Conservation (phyloP, 1,284 basidiomycete species). For the Sporisorium iseilematis-ciliati region DNA sequence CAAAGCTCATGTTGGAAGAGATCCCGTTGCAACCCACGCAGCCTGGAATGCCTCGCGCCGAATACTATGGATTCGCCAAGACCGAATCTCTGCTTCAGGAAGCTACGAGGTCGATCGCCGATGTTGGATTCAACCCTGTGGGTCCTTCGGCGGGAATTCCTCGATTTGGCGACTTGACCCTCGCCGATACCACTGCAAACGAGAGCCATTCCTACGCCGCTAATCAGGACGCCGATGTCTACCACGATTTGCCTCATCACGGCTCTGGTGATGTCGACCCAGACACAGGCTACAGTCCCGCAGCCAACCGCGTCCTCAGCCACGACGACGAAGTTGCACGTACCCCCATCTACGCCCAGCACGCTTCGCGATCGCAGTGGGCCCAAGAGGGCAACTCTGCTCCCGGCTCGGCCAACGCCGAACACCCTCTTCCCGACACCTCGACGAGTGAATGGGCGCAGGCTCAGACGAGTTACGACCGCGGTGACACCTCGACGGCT, state of each 20-base stretch:
- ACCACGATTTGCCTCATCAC: slow-evolving; percentile 24
- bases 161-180: slow-evolving; percentile 35
- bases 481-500: slow-evolving; percentile 16
- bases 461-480: slow-evolving; percentile 23
- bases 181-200: slow-evolving; percentile 35
- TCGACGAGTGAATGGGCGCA: slow-evolving; percentile 45
- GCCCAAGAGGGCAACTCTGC: slow-evolving; percentile 21
- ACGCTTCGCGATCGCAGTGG: slow-evolving; percentile 46
- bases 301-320: slow-evolving; percentile 13
- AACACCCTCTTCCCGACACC: slow-evolving; percentile 15
- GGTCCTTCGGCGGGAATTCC: slow-evolving; percentile 45
- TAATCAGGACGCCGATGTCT: slow-evolving; percentile 9
- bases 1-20: slow-evolving; percentile 83
- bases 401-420: neutral
- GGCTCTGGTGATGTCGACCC: slow-evolving; percentile 12
- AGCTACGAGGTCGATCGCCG: slow-evolving; percentile 57
- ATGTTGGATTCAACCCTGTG: slow-evolving; percentile 57
- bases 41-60: slow-evolving; percentile 81
- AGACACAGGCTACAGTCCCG: slow-evolving; percentile 40
- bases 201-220: slow-evolving; percentile 26
- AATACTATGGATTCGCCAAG: slow-evolving; percentile 74
- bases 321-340: slow-evolving; percentile 35
- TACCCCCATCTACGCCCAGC: slow-evolving; percentile 52
- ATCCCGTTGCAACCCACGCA: slow-evolving; percentile 83
- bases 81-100: slow-evolving; percentile 61